Evolutionary conservation across 1,284 basidiomycete species (phyloP).

Genomic region (Clitocybe nebularis): DNA sequence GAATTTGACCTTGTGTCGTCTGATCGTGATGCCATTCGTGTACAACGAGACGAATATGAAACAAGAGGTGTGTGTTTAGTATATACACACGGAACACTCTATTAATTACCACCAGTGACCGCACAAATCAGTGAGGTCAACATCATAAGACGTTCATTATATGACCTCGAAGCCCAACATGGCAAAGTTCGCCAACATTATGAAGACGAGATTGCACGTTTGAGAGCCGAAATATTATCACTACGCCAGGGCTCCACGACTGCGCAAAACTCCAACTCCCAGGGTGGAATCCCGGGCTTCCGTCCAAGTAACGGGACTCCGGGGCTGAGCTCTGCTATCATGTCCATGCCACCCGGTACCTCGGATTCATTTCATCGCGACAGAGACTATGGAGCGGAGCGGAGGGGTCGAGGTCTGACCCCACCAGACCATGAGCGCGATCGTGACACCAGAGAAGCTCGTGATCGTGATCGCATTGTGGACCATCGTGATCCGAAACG

Average conservation of each 20-base stretch:
- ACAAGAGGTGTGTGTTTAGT: slow-evolving; percentile 55
- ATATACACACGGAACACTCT: not conserved
- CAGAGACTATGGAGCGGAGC: slow-evolving; percentile 10
- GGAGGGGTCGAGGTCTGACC: slow-evolving; percentile 5
- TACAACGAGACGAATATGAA: slow-evolving; percentile 89
- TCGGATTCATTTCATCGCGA: slow-evolving; percentile 10
- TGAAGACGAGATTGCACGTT: slow-evolving; percentile 40
- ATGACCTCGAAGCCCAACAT: slow-evolving; percentile 43
- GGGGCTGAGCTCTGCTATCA: slow-evolving; percentile 1
- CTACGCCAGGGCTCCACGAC: slow-evolving; percentile 16
- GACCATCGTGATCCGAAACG: slow-evolving; percentile 29
- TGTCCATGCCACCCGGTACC: slow-evolving; percentile 1
- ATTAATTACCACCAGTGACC: slow-evolving; percentile 25
- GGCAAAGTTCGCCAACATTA: slow-evolving; percentile 40
- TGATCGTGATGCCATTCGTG: slow-evolving; percentile 68
- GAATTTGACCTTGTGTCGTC: slow-evolving; percentile 81
- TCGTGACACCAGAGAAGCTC: slow-evolving; percentile 9
- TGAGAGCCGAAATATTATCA: slow-evolving; percentile 25
- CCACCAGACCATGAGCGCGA: slow-evolving; percentile 10
- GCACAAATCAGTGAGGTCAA: slow-evolving; percentile 43
- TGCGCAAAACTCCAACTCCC: slow-evolving; percentile 13
- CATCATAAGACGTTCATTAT: slow-evolving; percentile 39
- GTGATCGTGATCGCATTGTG: slow-evolving; percentile 12
- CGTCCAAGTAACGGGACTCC: slow-evolving; percentile 12
- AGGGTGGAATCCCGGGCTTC: slow-evolving; percentile 19